Conservation (phyloP, 768 basidiomycete genomes). For the Amanita pallidorosea region DNA sequence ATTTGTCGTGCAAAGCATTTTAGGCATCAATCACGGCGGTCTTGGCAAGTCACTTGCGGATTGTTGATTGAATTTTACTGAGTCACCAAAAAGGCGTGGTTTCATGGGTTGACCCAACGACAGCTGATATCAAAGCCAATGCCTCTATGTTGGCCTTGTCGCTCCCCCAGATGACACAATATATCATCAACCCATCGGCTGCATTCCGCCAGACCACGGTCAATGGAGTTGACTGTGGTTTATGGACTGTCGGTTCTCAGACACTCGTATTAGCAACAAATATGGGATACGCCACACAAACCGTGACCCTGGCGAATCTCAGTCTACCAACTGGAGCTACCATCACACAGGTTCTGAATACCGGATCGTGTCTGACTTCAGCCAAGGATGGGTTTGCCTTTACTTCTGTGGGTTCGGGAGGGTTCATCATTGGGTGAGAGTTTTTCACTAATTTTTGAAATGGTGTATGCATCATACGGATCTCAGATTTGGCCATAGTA, state of each 20-base stretch:
- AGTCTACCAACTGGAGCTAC: constrained; percentile 11
- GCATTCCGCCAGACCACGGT: constrained; percentile 28
- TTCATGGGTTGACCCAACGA: constrained; percentile 45
- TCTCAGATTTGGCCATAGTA: neutral
- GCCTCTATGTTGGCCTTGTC: constrained; percentile 38
- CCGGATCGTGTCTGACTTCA: constrained; percentile 18
- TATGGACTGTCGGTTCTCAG: constrained; percentile 31
- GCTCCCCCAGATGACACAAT: constrained; percentile 32
- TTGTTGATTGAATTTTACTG: neutral
- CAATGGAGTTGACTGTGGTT: constrained; percentile 34
- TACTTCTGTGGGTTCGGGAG: constrained; percentile 29
- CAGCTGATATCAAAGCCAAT: constrained; percentile 39
- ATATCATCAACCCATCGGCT: constrained; percentile 32
- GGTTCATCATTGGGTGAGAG: constrained; percentile 21
- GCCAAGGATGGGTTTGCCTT: constrained; percentile 21
- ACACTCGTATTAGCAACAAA: constrained; percentile 44
- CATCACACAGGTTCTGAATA: constrained; percentile 23
- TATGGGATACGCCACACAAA: constrained; percentile 28
- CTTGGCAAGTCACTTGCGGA: constrained; percentile 25
- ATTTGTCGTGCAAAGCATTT: constrained; percentile 51
- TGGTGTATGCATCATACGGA: neutral
- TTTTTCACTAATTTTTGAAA: neutral
- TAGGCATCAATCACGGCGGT: constrained; percentile 65
- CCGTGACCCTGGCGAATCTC: constrained; percentile 21
- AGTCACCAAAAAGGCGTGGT: constrained; percentile 24